A percentile compares a stretch with the other conserved stretches of the same genome.
These are phyloP conservation scores for Astrothelium macrocarpum DNA, from an alignment of 495 filamentous ascomycete species.

Conservation along the genomic window DNA sequence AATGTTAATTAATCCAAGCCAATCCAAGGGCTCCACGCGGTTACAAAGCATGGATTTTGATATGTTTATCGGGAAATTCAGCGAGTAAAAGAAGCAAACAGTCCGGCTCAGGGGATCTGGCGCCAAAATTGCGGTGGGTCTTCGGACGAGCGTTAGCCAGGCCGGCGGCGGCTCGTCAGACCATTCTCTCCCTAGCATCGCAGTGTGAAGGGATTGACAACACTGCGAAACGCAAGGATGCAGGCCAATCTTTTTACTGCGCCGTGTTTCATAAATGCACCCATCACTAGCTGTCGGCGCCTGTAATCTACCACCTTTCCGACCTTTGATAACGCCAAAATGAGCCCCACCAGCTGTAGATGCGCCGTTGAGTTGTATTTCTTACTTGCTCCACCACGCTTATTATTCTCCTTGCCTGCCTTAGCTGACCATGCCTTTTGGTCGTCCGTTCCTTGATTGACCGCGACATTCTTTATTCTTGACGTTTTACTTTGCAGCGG, in stretches of 20 bases:
- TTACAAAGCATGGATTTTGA: not conserved
- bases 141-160: no score
- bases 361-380: not conserved
- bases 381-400: not conserved
- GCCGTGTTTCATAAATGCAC: slow-evolving; percentile 2
- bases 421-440: no score
- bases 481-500: not conserved
- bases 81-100: not conserved
- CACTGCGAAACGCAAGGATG: not conserved
- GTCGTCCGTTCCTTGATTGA: not conserved
- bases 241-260: not conserved
- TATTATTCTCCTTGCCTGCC: not conserved
- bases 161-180: not conserved
- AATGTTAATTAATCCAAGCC: not conserved
- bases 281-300: not conserved
- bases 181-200: no score
- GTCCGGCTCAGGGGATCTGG: not conserved
- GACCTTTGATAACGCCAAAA: not conserved
- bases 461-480: not conserved
- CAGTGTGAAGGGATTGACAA: no score
- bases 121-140: not conserved
- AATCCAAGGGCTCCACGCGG: not conserved
- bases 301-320: not conserved
- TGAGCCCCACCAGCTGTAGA: not conserved
- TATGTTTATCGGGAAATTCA: not conserved